Base-by-base conservation (phyloP, 2,329 filamentous ascomycete species). In the Dactylellina haptotyla region DNA sequence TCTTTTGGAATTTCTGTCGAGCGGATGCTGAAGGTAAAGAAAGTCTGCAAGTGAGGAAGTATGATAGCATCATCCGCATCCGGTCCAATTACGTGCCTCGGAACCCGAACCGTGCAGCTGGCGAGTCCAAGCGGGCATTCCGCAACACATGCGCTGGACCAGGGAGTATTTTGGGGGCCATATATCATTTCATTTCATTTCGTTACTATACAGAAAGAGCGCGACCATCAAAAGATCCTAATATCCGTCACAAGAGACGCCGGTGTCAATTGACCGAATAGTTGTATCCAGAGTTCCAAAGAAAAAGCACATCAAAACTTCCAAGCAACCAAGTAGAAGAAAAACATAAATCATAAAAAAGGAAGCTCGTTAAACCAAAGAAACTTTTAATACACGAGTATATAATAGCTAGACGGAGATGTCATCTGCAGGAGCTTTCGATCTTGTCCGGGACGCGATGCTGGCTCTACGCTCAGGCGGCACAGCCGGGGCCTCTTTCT, bases 51-150 rank as follows among this genome's bases (percentile, higher is more conserved):
- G n/a, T n/a, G n/a, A n/a, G n/a, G n/a, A n/a, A n/a, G n/a, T n/a
- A n/a, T n/a, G n/a, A n/a, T n/a, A n/a, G 43, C 16, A 58, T 63
- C 10, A 9, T 14, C 2, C 26, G 2, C 3, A 10, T 46, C 25
- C 45, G 39, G 75, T 9, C 76, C 76, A 37, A 78, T 76, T 28
- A 34, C 6, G 6, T 34, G 32, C 32, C 32, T 34, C 32, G 32
- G 32, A 34, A 34, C 46, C 62, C 10, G 3, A 20, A 48, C n/a
- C 20, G 34, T 34, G 2, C 30, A 9, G 32, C 32, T 6, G 32
- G 32, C 32, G 32, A 34, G 32, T 34, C 6, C 32, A 34, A n/a
- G n/a, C n/a, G n/a, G n/a, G n/a, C n/a, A n/a, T n/a, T n/a, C n/a
- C n/a, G n/a, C n/a, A n/a, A n/a, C n/a, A n/a, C n/a, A n/a, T n/a